These are phyloP conservation scores for Termitomyces sp. DNA, from an alignment of 768 basidiomycete genomes.

Conservation along the genomic window DNA sequence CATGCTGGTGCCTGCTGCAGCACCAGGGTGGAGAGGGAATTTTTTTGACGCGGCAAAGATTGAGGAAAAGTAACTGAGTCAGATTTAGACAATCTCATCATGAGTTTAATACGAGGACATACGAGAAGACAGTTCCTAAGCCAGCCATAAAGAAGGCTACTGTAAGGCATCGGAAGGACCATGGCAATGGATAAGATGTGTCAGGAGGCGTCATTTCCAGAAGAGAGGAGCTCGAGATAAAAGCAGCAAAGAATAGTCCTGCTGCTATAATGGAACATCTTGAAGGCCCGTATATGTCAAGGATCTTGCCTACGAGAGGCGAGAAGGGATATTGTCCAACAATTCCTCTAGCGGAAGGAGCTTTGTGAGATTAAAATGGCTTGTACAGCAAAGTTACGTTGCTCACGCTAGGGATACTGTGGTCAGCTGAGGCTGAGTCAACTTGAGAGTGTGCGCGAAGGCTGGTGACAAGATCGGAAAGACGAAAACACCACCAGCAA, in stretches of 20 bases:
- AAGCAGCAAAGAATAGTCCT: slow-evolving; percentile 57
- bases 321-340: slow-evolving; percentile 80
- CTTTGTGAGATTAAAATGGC: slow-evolving; percentile 4
- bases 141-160: slow-evolving; percentile 63
- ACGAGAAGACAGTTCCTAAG: slow-evolving; percentile 74
- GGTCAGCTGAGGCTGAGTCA: slow-evolving; percentile 76
- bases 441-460: slow-evolving; percentile 54
- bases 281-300: slow-evolving; percentile 69
- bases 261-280: slow-evolving; percentile 64
- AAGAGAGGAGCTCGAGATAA: slow-evolving; percentile 60
- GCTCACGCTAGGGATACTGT: slow-evolving; percentile 76
- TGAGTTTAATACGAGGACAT: slow-evolving; percentile 25
- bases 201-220: slow-evolving; percentile 45
- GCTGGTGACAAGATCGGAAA: slow-evolving; percentile 74
- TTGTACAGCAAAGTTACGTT: neutral
- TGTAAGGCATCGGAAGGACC: slow-evolving; percentile 52
- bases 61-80: slow-evolving; percentile 60
- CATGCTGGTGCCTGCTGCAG: slow-evolving; percentile 65
- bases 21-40: slow-evolving; percentile 64
- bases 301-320: slow-evolving; percentile 63
- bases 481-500: slow-evolving; percentile 76
- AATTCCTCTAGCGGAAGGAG: slow-evolving; percentile 56
- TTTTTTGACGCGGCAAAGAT: slow-evolving; percentile 73
- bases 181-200: slow-evolving; percentile 33
- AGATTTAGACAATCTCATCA: slow-evolving; percentile 3